Evolutionary conservation across 805 yeast genomes (phyloP), one percentile per base, ranked within the genome.

Genomic region (Candida gorgasii): DNA sequence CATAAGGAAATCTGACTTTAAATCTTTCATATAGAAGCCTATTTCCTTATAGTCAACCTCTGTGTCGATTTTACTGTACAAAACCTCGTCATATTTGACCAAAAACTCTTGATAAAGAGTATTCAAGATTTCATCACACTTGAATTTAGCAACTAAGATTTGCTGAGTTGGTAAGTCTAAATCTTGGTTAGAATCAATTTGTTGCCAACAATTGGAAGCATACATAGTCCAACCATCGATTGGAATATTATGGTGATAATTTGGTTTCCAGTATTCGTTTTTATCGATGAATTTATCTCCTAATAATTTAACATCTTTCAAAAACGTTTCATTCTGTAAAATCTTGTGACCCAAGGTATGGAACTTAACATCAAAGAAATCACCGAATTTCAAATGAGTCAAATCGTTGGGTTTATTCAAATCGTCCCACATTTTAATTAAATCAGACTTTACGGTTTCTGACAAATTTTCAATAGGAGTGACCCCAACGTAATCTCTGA

Each of bases 121-220:
- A 32, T 72, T 65, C 16, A 84, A 75, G 36, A 93, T 86, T 62
- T 93, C 98, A 57, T 89, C 96, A 61, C 98, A 92, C 57, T 96
- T 82, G 66, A 89, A 92, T 54, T 93, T 79, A 6, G 99, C 96
- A 17, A 93, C 98, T 46, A 93, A 72, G 23, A 88, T 86, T 62
- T 93, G 99, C 59, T 93, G 99, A 1, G 98, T 90, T 19, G 99
- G 99, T 50, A 93, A 73, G 65, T 93, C 99, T 49, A 93, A 76
- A 60, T 93, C 99, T 63, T 89, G 90, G 66, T 93, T 93, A 47
- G 76, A 74, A 61, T 89, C 96, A 54, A 93, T 93, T 63, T 89
- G 96, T 39, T 86, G 83, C 99, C 99, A 93, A 51, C 96, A 83
- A 57, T 83, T 86, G 42, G 81, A 84, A 1, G 97, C 89, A 55